Conservation (phyloP, 2,329 filamentous ascomycete species). For the Fusarium denticulatum region DNA sequence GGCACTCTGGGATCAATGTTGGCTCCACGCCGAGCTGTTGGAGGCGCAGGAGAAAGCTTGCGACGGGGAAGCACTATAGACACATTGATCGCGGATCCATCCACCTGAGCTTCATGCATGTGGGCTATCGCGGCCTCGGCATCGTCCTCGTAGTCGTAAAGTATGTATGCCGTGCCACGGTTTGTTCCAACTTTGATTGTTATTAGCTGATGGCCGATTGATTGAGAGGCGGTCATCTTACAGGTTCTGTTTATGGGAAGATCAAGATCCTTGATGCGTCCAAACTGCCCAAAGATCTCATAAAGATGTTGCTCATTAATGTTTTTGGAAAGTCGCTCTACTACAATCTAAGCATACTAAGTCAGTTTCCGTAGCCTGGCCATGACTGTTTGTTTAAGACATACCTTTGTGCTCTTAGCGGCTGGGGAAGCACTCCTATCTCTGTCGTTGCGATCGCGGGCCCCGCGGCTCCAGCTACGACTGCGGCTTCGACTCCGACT, state of each 20-base stretch:
- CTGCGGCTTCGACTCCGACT: background rate
- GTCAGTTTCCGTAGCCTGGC: constrained; percentile 14
- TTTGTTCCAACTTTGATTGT: constrained; percentile 78
- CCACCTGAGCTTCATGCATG: constrained; percentile 97
- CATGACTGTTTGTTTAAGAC: constrained; percentile 1
- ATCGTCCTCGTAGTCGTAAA: constrained; percentile 79
- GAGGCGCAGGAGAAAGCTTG: constrained; percentile 83
- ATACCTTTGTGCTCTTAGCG: constrained; percentile 63
- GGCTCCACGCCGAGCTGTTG: constrained; percentile 71
- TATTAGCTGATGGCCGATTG: constrained; percentile 21
- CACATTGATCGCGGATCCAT: constrained; percentile 84
- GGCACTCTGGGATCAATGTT: constrained; percentile 63
- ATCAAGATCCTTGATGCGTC: constrained; percentile 85
- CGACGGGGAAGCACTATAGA: constrained; percentile 87
- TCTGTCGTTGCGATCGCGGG: constrained; percentile 49
- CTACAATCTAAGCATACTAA: constrained; percentile 75
- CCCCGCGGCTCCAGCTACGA: constrained; percentile 44
- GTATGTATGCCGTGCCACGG: constrained; percentile 91
- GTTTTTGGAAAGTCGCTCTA: constrained; percentile 96
- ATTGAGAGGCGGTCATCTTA: constrained; percentile 56
- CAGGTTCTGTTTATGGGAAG: constrained; percentile 89
- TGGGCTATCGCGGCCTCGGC: constrained; percentile 91
- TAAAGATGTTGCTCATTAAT: constrained; percentile 87
- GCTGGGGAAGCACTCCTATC: constrained; percentile 52
- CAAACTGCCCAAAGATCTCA: constrained; percentile 93